Percentiles rank a stretch among this genome's conserved stretches.
Evolutionary conservation across 768 basidiomycete genomes (phyloP).

Genomic region (Trametes villosa): DNA sequence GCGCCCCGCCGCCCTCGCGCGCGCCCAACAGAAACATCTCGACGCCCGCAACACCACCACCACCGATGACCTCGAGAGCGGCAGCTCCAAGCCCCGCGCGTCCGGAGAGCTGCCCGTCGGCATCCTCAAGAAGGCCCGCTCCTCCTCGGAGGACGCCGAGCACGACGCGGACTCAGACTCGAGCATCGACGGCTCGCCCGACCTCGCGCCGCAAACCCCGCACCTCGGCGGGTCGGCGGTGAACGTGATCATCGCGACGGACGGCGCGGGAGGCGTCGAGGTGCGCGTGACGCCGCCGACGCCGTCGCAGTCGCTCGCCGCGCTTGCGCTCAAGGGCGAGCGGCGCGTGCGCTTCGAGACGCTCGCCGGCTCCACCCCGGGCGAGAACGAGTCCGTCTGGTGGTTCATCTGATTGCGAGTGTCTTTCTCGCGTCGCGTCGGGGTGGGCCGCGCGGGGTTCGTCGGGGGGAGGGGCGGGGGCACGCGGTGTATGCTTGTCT

Average conservation of each 20-base stretch:
- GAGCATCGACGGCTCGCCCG: slow-evolving; percentile 3
- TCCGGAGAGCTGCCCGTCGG: not conserved
- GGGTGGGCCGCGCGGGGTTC: no score
- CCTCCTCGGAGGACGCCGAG: not conserved
- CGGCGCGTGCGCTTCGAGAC: slow-evolving; percentile 14
- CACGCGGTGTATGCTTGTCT: not conserved
- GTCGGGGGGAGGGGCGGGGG: not conserved
- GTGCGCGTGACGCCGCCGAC: slow-evolving; percentile 28
- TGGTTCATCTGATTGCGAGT: slow-evolving; percentile 16
- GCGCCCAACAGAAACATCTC: not conserved
- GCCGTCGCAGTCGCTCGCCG: slow-evolving; percentile 13
- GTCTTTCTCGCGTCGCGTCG: not conserved
- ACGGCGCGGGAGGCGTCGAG: slow-evolving; percentile 13
- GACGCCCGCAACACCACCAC: not conserved
- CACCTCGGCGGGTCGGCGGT: slow-evolving; percentile 12
- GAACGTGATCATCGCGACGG: slow-evolving; percentile 20
- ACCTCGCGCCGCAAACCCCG: slow-evolving; percentile 8
- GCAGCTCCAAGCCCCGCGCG: not conserved
- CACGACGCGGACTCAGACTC: slow-evolving; percentile 1
- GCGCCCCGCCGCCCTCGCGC: slow-evolving; percentile 12
- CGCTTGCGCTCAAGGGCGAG: slow-evolving; percentile 3
- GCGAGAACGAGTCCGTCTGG: slow-evolving; percentile 19
- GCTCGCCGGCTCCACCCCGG: slow-evolving; percentile 7
- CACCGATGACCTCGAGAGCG: slow-evolving; percentile 13
- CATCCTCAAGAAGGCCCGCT: slow-evolving; percentile 4